Evolutionary conservation across 1,139 yeast genomes (phyloP).

Genomic region (Sugiyamaella sp.): DNA sequence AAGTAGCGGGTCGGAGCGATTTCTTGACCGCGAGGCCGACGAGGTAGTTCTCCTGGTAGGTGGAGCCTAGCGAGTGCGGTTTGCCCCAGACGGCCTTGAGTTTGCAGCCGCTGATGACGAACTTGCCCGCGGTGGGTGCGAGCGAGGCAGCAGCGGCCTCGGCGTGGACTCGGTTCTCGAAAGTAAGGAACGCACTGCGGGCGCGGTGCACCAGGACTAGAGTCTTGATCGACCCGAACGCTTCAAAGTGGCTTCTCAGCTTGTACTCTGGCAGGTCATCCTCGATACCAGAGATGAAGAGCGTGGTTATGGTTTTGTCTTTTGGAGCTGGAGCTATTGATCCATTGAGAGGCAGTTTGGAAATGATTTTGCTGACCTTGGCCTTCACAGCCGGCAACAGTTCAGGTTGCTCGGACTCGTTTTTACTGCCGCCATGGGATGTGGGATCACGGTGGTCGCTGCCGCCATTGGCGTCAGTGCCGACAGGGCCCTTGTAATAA

Average conservation of each 20-base stretch:
- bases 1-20: slow-evolving; percentile 49
- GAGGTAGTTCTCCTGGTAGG: slow-evolving; percentile 54
- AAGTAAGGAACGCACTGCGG: slow-evolving; percentile 66
- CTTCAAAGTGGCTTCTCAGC: slow-evolving; percentile 53
- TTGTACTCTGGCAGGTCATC: slow-evolving; percentile 67
- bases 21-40: slow-evolving; percentile 59
- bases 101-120: slow-evolving; percentile 52
- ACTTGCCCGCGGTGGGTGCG: slow-evolving; percentile 28
- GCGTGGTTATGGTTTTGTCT: slow-evolving; percentile 51
- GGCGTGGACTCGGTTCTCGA: slow-evolving; percentile 54
- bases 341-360: slow-evolving; percentile 63
- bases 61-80: slow-evolving; percentile 52
- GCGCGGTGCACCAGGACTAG: slow-evolving; percentile 62
- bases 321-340: slow-evolving; percentile 47
- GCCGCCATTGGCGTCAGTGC: not conserved
- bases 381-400: slow-evolving; percentile 35
- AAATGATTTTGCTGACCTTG: slow-evolving; percentile 54
- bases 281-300: slow-evolving; percentile 74
- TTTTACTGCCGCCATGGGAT: slow-evolving; percentile 1
- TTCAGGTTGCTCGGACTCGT: not conserved
- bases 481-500: slow-evolving; percentile 22
- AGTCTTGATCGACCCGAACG: slow-evolving; percentile 52
- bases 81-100: slow-evolving; percentile 70
- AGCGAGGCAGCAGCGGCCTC: slow-evolving; percentile 54
- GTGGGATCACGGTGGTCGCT: not conserved